Evolutionary conservation across 208 protist genomes (phyloP).

Genomic region (Wallacemonas sp.): DNA sequence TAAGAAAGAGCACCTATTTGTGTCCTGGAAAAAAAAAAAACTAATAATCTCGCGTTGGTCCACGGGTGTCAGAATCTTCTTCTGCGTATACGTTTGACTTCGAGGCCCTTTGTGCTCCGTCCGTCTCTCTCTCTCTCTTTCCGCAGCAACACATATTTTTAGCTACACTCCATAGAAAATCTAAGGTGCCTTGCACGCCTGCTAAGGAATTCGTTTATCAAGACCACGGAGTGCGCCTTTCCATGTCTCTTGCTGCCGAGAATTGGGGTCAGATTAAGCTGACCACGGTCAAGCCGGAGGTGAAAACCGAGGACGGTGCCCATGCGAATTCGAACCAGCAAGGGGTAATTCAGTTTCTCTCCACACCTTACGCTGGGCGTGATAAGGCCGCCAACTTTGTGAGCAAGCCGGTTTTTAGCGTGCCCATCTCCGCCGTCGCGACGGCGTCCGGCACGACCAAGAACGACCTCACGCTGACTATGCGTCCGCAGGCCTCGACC

Average conservation of each 20-base stretch:
- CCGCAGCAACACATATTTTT: too few species aligned
- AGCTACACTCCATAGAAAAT: too few species aligned
- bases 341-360: conserved; percentile 39
- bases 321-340: conserved; percentile 17
- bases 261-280: conserved; percentile 83
- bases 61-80: too few species aligned
- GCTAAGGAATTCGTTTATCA: too few species aligned
- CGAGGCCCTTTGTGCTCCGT: too few species aligned
- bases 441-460: conserved; percentile 73
- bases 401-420: conserved; percentile 51
- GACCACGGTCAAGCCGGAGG: conserved; percentile 20
- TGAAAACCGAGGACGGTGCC: conserved; percentile 27
- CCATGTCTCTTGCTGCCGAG: conserved; percentile 46
- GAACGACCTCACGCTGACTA: conserved; percentile 72
- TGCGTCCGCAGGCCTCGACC: conserved; percentile 46
- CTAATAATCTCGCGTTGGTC: too few species aligned
- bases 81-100: too few species aligned
- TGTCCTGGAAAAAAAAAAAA: too few species aligned
- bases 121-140: too few species aligned
- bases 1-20: too few species aligned
- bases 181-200: too few species aligned
- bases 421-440: conserved; percentile 69
- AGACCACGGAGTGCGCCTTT: too few species aligned
- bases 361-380: conserved; percentile 55
- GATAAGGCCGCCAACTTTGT: conserved; percentile 49